A percentile compares a stretch with the other conserved stretches of the same genome.
These are phyloP conservation scores for Candida parachauliodes DNA, from an alignment of 805 yeast species.

Conservation along the genomic window DNA sequence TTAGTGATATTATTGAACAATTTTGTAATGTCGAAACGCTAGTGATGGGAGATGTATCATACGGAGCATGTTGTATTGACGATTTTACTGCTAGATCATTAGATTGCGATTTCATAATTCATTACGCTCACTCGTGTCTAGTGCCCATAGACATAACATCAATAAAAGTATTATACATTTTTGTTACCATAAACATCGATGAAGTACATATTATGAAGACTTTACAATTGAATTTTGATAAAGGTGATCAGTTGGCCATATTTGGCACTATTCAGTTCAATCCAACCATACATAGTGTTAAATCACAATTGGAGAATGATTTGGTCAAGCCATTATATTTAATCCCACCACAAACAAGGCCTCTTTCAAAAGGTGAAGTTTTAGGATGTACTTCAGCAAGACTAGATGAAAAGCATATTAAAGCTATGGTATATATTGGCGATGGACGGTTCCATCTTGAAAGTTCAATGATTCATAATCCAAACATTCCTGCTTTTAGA, in stretches of 20 bases:
- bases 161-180: conserved; percentile 90
- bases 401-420: conserved; percentile 57
- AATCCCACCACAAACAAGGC: conserved; percentile 86
- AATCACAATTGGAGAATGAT: conserved; percentile 53
- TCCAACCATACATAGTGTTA: conserved; percentile 82
- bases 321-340: conserved; percentile 51
- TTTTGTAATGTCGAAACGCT: conserved; percentile 83
- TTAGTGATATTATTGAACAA: conserved; percentile 90
- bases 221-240: conserved; percentile 60
- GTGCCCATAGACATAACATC: conserved; percentile 92
- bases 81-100: conserved; percentile 91
- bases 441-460: conserved; percentile 97
- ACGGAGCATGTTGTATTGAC: conserved; percentile 98
- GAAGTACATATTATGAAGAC: conserved; percentile 79
- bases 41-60: conserved; percentile 98
- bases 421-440: conserved; percentile 88
- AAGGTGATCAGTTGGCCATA: conserved; percentile 67
- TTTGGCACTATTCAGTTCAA: conserved; percentile 97
- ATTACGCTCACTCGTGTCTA: conserved; percentile 95
- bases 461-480: conserved; percentile 96
- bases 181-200: conserved; percentile 90
- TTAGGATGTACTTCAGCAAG: conserved; percentile 93
- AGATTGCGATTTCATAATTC: conserved; percentile 92
- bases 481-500: conserved; percentile 84
- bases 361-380: conserved; percentile 93